A percentile compares a stretch with the other conserved stretches of the same genome.
These are phyloP conservation scores for Bolboschoenoplectus hybrid DNA, from an alignment of 202 grass and related monocot species.

Conservation along the genomic window DNA sequence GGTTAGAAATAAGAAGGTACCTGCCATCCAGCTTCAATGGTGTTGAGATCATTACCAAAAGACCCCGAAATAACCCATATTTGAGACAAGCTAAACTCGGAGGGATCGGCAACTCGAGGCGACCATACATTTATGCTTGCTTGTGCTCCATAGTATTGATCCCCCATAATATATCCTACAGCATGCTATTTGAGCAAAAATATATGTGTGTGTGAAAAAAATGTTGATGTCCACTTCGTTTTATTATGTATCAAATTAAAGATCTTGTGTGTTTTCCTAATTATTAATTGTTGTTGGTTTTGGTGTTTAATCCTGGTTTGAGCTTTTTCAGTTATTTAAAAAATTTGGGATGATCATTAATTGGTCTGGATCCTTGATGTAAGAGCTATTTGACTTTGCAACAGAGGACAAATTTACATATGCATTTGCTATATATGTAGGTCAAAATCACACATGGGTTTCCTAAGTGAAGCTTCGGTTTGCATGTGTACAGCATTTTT, in stretches of 20 bases:
- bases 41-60: conserved; percentile 93
- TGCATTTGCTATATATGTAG: background rate
- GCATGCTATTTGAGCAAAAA: conserved; percentile 67
- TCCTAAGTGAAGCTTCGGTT: conserved; percentile 44
- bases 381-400: conserved; percentile 33
- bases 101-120: conserved; percentile 60
- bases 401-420: conserved; percentile 30
- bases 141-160: conserved; percentile 83
- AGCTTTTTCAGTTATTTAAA: background rate
- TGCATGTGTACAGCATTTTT: conserved; percentile 41
- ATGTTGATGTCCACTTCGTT: background rate
- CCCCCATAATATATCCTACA: conserved; percentile 72
- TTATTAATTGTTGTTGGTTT: background rate
- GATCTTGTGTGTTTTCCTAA: background rate
- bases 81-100: conserved; percentile 92
- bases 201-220: background rate
- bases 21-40: conserved; percentile 99
- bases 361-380: conserved; percentile 31
- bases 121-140: conserved; percentile 93
- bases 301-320: background rate
- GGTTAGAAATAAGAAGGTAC: conserved; percentile 39
- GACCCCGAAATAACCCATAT: conserved; percentile 92
- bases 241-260: conserved; percentile 14
- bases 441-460: conserved; percentile 36
- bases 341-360: conserved; percentile 6